Base-by-base conservation (phyloP, 2,329 filamentous ascomycete genomes). In the Sphaerulina vaccinii region DNA sequence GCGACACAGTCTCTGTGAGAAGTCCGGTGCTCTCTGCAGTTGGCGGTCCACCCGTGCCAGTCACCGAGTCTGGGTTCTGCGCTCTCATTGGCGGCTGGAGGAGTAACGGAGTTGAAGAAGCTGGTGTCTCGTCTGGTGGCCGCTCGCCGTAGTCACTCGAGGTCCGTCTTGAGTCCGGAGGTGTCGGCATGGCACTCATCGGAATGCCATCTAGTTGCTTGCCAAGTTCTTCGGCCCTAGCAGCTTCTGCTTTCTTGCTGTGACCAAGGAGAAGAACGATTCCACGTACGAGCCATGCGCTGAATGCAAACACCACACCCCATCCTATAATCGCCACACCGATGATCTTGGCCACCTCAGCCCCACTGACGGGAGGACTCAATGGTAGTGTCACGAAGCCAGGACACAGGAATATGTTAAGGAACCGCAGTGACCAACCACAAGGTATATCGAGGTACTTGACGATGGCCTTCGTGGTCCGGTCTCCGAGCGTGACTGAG, bases 351-450 rank as follows among this genome's bases (percentile, higher is more conserved):
- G 74, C 73, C 10, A 83, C 78, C 60, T 84, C 81, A 0, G 73
- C 60, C 1, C 75, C 74, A 16, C 78, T 73, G 15, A 84, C 79
- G 0, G 74, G 58, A 1, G 79, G 75, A 57, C 79, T 82, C 1
- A 84, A 70, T 5, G 81, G 80, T 0, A 84, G 69, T 22, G 82
- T 70, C 6, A 84, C 74, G 67, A 84, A 84, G 0, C 79, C 77
- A 7, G 80, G 81, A 2, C 77, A 80, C 59, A 84, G 83, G 58
- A 81, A 76, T 44, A 83, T 68, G 51, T 77, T 81, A 59, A 84
- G 82, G 73, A 80, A 83, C 37, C 76, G 73, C 21, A 83, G 69
- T 5, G 79, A 75, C 75, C 80, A 84, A 6, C 77, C 76, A 39
- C 78, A 78, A 78, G 80, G 77, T 11, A 83, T 65, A 49, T 84